Percentiles rank a stretch among this genome's conserved stretches.
phyloP scores from a whole-genome alignment of 306 rosid species.

The Arachis stenosperma region DNA sequence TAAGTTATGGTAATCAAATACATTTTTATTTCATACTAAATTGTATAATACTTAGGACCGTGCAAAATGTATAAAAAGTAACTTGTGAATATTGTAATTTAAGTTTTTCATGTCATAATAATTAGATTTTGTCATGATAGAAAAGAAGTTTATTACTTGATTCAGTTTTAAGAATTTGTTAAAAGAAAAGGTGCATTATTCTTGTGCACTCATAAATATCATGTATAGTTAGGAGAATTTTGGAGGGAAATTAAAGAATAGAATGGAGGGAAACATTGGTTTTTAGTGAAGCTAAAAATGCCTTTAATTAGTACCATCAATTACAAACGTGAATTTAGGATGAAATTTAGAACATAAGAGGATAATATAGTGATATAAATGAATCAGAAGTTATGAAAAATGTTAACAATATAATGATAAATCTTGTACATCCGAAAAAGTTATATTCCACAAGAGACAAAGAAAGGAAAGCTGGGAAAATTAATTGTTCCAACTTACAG shows the following conservation, averaged over 20 bases:
- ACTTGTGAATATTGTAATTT: background rate
- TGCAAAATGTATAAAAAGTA: too few species aligned
- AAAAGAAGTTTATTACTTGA: too few species aligned
- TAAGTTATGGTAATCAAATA: too few species aligned
- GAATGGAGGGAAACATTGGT: background rate
- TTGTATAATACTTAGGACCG: too few species aligned
- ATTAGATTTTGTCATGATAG: too few species aligned
- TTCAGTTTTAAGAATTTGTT: too few species aligned
- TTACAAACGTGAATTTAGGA: constrained; percentile 12
- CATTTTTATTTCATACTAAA: too few species aligned
- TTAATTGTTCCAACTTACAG: background rate
- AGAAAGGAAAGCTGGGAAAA: background rate
- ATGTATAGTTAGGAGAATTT: too few species aligned
- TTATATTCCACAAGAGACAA: background rate
- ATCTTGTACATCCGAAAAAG: background rate
- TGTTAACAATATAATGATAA: background rate
- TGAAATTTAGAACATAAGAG: background rate
- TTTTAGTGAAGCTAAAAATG: background rate
- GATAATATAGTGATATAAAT: too few species aligned
- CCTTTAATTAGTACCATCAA: background rate
- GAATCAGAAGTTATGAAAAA: background rate
- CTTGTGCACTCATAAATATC: too few species aligned
- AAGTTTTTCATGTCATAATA: too few species aligned
- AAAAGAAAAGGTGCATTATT: too few species aligned
- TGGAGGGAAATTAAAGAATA: background rate